Percentiles rank a stretch among this genome's conserved stretches.
These are phyloP conservation scores for Scheffersomyces illinoinensis DNA, from an alignment of 1,139 yeast genomes.

Conservation along the genomic window DNA sequence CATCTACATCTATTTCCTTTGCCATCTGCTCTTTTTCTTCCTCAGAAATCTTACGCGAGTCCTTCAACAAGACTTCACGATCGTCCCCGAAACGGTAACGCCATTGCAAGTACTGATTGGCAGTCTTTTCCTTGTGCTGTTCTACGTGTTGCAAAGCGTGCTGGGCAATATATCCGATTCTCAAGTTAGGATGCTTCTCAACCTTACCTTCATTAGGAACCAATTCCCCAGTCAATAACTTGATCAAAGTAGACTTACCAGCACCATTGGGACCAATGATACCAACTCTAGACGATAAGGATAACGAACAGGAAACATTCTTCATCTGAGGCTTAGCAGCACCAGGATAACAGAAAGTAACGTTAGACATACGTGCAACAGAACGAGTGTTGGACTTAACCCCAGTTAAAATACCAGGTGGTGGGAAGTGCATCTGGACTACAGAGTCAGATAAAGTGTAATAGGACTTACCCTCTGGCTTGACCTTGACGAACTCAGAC, in stretches of 20 bases:
- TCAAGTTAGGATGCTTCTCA: conserved; percentile 96
- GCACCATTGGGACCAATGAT: conserved; percentile 98
- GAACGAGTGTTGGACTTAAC: conserved; percentile 94
- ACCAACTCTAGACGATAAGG: conserved; percentile 93
- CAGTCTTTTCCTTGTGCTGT: conserved; percentile 95
- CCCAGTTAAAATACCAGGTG: conserved; percentile 95
- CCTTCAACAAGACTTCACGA: conserved; percentile 92
- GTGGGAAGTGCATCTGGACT: conserved; percentile 97
- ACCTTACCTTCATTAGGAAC: conserved; percentile 86
- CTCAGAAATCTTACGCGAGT: conserved; percentile 82
- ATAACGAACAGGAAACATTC: conserved; percentile 82
- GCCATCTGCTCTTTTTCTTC: conserved; percentile 82
- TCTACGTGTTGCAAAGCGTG: conserved; percentile 97
- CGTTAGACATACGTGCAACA: conserved; percentile 86
- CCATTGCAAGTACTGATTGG: conserved; percentile 98
- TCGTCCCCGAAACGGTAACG: conserved; percentile 97
- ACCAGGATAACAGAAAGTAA: conserved; percentile 89
- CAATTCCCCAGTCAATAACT: conserved; percentile 87
- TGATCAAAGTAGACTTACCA: conserved; percentile 94
- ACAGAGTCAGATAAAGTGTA: conserved; percentile 93
- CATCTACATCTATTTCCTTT: conserved; percentile 75
- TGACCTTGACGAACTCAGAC: conserved; percentile 85
- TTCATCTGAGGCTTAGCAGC: conserved; percentile 78
- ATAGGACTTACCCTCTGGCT: conserved; percentile 96
- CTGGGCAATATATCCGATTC: conserved; percentile 98